phyloP scores from a whole-genome alignment of 495 filamentous ascomycete genomes.

The Chaetomium tenue region DNA sequence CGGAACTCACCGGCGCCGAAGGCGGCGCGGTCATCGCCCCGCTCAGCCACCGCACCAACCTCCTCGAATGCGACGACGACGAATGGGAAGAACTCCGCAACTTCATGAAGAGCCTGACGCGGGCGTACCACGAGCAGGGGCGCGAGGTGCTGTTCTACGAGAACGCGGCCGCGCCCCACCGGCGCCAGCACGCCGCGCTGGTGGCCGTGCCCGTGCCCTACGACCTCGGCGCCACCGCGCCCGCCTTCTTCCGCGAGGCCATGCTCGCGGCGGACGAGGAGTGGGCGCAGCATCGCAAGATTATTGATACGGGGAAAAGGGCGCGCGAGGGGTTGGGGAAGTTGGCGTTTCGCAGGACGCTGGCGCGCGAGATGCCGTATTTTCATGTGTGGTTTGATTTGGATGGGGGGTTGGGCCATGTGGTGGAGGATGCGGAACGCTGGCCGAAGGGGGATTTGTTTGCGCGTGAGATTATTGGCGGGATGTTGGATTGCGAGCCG shows the following conservation, averaged over 20 bases:
- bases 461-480: constrained; percentile 85
- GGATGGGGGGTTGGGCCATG: constrained; percentile 87
- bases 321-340: constrained; percentile 69
- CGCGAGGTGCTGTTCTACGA: constrained; percentile 96
- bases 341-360: constrained; percentile 72
- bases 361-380: constrained; percentile 98
- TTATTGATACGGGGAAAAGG: constrained; percentile 82
- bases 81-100: constrained; percentile 99
- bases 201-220: constrained; percentile 83
- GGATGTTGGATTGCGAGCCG: constrained; percentile 83
- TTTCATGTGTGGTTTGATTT: constrained; percentile 96
- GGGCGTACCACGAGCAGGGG: constrained; percentile 88
- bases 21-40: constrained; percentile 86
- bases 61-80: constrained; percentile 96
- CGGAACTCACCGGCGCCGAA: constrained; percentile 68
- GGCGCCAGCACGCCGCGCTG: constrained; percentile 81
- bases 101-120: constrained; percentile 95
- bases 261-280: constrained; percentile 85
- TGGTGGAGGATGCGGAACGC: constrained; percentile 80
- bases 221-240: constrained; percentile 81
- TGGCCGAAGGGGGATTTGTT: constrained; percentile 96
- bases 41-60: constrained; percentile 81
- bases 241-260: constrained; percentile 93
- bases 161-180: constrained; percentile 79
- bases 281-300: constrained; percentile 91